Conservation (phyloP, 192 early-diverging fungal genomes). For the Mortierella antarctica region DNA sequence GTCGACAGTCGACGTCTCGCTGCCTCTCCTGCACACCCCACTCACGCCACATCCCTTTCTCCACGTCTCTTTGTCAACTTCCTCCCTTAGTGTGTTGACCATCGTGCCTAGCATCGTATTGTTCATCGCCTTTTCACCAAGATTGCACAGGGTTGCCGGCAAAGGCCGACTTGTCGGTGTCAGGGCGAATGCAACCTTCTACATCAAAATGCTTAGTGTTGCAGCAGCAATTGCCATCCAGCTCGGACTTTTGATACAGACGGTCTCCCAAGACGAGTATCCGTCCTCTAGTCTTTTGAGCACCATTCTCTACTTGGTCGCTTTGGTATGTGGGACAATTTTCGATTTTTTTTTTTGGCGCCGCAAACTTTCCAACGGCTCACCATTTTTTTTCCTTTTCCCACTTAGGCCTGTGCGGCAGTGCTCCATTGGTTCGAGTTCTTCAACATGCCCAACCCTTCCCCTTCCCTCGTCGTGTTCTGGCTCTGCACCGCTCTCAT, state of each 20-base stretch:
- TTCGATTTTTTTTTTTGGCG: not conserved
- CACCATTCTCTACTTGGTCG: constrained; percentile 20
- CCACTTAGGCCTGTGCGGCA: constrained; percentile 7
- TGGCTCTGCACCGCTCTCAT: constrained; percentile 58
- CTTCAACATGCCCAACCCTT: constrained; percentile 52
- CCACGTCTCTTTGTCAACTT: not conserved
- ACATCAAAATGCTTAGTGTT: constrained; percentile 13
- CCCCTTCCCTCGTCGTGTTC: constrained; percentile 62
- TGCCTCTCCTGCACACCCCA: not conserved
- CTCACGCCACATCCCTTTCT: not conserved
- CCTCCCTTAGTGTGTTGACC: constrained; percentile 14
- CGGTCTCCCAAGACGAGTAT: constrained; percentile 1
- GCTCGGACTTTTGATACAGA: constrained; percentile 11
- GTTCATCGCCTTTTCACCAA: constrained; percentile 22
- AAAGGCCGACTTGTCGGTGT: constrained; percentile 38
- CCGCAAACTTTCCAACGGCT: not conserved
- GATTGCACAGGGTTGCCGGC: constrained; percentile 21
- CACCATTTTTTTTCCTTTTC: not conserved
- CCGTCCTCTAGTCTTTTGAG: constrained; percentile 20
- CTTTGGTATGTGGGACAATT: constrained; percentile 9
- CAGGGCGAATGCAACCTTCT: not conserved
- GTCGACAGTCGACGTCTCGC: too few relatives aligned
- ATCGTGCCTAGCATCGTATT: constrained; percentile 12
- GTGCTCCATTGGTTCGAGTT: constrained; percentile 34
- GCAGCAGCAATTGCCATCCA: constrained; percentile 20